Base-by-base conservation (phyloP, 495 filamentous ascomycete genomes). In the Penicillium chermesinum region DNA sequence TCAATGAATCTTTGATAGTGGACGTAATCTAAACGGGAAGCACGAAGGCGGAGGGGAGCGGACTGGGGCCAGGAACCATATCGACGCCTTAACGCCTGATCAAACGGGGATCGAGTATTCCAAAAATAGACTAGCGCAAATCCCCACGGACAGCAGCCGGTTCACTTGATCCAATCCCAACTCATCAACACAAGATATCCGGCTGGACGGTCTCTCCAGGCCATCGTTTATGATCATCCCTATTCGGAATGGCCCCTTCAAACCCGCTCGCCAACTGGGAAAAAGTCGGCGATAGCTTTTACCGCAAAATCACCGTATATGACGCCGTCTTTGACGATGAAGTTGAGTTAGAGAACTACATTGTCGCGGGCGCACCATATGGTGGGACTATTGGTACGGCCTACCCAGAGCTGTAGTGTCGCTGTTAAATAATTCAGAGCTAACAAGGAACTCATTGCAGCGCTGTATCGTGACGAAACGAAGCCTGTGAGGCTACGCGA, bases 331-430 rank as follows among this genome's bases (percentile, higher is more conserved):
- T 96, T 69, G 86, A 91, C 61, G 81, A 86, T 51, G 89, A 95
- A 57, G 75, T 95, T 45, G 91, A 98, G 71, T 77, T 98, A 60
- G 91, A 95, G 66, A 91, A 95, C 72, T 95, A 94, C 74, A 76
- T 94, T 61, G 82, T 95, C 59, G 84, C 82, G 30, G 93, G 89
- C 53, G 94, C 94, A 59, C 89, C 91, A n/a, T 96, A 91, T 65
- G 88, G 86, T 55, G 93, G 93, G 53, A 91, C 94, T 59, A 75
- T 95, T 66, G 89, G 89, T 95, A 83, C 55, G 79, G 44, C 21
- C 30, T 45, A 7, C 19, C 7, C 16, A 6, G 12, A 32, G 14
- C 10, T 30, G 25, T 4, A 30, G 25, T 4, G 10, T 44, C 2
- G 18, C 12, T 16, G 20, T 12, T 19, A 25, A 25, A 0, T 7